These are phyloP conservation scores for Hericium rajendrae DNA, from an alignment of 768 basidiomycete genomes.

Conservation along the genomic window DNA sequence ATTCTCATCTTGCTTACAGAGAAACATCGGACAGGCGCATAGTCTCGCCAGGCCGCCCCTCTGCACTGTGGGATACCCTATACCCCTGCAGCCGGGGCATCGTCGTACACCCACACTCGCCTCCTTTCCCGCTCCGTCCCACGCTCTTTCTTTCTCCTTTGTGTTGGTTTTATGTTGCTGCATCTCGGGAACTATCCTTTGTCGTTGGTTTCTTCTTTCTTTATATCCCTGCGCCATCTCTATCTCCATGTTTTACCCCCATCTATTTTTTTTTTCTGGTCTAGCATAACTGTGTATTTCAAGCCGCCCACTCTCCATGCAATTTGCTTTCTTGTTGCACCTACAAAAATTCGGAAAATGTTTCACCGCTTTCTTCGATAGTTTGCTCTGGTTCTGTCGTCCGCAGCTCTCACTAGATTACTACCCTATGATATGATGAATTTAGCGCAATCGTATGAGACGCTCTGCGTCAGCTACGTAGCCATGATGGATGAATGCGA, in stretches of 20 bases:
- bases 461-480: background rate
- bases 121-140: background rate
- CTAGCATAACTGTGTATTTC: slow-evolving; percentile 9
- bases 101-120: slow-evolving; percentile 7
- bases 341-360: background rate
- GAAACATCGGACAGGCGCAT: background rate
- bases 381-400: slow-evolving; percentile 9
- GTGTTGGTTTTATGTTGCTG: slow-evolving; percentile 7
- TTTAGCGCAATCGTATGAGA: background rate
- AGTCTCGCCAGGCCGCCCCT: too few species aligned
- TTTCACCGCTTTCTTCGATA: slow-evolving; percentile 1
- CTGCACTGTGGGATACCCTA: background rate
- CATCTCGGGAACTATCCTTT: slow-evolving; percentile 8
- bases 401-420: slow-evolving; percentile 10
- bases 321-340: slow-evolving; percentile 6
- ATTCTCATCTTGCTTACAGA: slow-evolving; percentile 27
- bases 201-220: slow-evolving; percentile 3
- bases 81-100: background rate
- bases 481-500: background rate
- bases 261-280: background rate
- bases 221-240: slow-evolving; percentile 10
- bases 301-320: slow-evolving; percentile 6
- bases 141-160: slow-evolving; percentile 3
- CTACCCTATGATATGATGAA: background rate
- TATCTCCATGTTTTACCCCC: background rate